Evolutionary conservation across 2,329 filamentous ascomycete genomes (phyloP).

Genomic region (Colletotrichum euphorbiae): DNA sequence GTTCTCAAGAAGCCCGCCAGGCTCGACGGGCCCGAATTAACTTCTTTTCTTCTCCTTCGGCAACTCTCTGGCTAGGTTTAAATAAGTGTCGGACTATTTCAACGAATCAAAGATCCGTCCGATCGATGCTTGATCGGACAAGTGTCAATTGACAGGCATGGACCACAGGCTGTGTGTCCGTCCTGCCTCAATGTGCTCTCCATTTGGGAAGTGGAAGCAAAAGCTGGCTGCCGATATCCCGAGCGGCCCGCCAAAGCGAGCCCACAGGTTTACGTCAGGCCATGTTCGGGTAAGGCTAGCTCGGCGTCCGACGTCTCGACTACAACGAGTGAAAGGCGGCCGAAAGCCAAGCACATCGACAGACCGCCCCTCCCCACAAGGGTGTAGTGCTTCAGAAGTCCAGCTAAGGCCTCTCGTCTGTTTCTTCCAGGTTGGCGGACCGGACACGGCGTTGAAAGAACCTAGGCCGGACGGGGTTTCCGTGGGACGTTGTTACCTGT

Average conservation of each 20-base stretch:
- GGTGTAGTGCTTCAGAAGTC: slow-evolving; percentile 2
- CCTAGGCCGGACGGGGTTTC: not conserved
- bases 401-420: slow-evolving; percentile 16
- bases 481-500: not conserved
- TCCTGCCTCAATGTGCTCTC: not conserved
- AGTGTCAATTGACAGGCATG: not conserved
- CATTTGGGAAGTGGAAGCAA: not conserved
- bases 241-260: slow-evolving; percentile 22
- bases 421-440: slow-evolving; percentile 19
- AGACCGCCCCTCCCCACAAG: not conserved
- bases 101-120: not conserved
- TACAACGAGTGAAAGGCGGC: too few relatives aligned
- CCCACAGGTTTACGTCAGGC: slow-evolving; percentile 26
- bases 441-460: not conserved
- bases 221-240: slow-evolving; percentile 26
- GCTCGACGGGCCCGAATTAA: not conserved
- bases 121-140: too few relatives aligned
- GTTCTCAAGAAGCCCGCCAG: too few relatives aligned
- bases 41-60: not conserved
- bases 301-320: not conserved
- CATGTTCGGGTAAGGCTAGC: slow-evolving; percentile 14
- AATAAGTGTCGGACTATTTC: not conserved
- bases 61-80: not conserved
- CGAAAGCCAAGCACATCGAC: not conserved
- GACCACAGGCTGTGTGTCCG: not conserved